Percentiles rank a stretch among this genome's conserved stretches.
These are phyloP conservation scores for Samsoniella hepiali DNA, from an alignment of 2,329 filamentous ascomycete species.

Conservation along the genomic window DNA sequence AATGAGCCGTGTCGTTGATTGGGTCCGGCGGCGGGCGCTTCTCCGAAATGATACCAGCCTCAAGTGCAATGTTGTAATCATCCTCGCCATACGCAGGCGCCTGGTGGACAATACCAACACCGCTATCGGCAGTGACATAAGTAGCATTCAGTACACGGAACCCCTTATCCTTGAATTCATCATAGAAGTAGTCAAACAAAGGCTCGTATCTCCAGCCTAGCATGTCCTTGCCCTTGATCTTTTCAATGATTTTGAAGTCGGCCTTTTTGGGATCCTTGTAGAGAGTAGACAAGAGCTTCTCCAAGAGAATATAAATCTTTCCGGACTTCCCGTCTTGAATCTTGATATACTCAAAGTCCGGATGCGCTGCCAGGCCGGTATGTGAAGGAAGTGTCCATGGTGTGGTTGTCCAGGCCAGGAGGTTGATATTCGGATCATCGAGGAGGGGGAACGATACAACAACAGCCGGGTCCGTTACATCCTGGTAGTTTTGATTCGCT, in stretches of 20 bases:
- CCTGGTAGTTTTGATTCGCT: conserved; percentile 90
- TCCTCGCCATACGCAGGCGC: conserved; percentile 93
- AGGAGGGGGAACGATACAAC: conserved; percentile 84
- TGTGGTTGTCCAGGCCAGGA: conserved; percentile 88
- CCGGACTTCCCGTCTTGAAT: conserved; percentile 78
- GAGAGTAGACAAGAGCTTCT: conserved; percentile 74
- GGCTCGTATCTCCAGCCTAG: conserved; percentile 86
- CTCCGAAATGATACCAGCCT: conserved; percentile 73
- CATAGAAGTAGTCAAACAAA: conserved; percentile 84
- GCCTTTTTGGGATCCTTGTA: conserved; percentile 97
- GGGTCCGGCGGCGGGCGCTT: conserved; percentile 81
- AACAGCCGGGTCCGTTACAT: conserved; percentile 85
- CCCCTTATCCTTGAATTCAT: conserved; percentile 79
- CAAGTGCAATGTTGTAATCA: conserved; percentile 82
- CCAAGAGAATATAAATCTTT: conserved; percentile 81
- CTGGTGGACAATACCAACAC: conserved; percentile 93
- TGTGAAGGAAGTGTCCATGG: conserved; percentile 83
- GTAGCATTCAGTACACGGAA: conserved; percentile 80
- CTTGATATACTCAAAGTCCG: conserved; percentile 84
- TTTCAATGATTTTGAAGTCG: conserved; percentile 79
- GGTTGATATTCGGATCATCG: conserved; percentile 68
- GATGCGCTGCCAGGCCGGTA: conserved; percentile 71
- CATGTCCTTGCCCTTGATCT: conserved; percentile 79
- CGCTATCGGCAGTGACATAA: conserved; percentile 86
- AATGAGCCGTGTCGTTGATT: conserved; percentile 79